Percentiles rank a stretch among this genome's conserved stretches.
phyloP scores from a whole-genome alignment of 1,284 basidiomycete species.

The Irpex sp. region DNA sequence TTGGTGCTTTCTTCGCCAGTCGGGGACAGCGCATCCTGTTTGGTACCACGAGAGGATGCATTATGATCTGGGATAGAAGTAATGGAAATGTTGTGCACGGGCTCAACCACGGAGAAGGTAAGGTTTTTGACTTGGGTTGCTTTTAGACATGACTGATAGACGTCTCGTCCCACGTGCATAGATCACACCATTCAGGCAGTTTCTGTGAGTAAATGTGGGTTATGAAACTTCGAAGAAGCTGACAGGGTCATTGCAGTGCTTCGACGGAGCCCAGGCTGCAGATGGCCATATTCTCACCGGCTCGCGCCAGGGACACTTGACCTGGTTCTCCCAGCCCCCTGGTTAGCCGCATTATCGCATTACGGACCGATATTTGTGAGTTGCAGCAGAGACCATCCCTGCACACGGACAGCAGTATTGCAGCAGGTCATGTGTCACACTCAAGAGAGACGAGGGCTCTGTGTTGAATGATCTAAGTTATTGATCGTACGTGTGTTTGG shows the following conservation, averaged over 20 bases:
- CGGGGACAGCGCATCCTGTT: conserved; percentile 50
- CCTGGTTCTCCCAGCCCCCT: conserved; percentile 53
- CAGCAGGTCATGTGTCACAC: no score
- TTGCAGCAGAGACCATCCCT: not conserved
- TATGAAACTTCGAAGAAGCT: not conserved
- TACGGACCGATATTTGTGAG: not conserved
- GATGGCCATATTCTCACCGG: conserved; percentile 47
- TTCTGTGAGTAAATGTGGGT: conserved; percentile 36
- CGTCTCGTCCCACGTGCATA: conserved; percentile 21
- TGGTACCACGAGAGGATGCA: conserved; percentile 46
- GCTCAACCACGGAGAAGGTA: conserved; percentile 55
- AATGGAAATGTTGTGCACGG: conserved; percentile 50
- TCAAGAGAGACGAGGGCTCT: no score
- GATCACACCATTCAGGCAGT: conserved; percentile 51
- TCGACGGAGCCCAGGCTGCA: conserved; percentile 36
- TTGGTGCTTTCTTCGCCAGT: conserved; percentile 50
- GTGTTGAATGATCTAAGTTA: not conserved
- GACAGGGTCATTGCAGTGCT: conserved; percentile 32
- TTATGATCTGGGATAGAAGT: conserved; percentile 57
- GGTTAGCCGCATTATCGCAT: conserved; percentile 2
- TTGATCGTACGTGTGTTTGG: not conserved
- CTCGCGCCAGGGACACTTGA: conserved; percentile 47
- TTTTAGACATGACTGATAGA: not conserved
- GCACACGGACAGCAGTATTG: not conserved
- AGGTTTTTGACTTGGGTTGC: not conserved